These are phyloP conservation scores for Pelargonium fulgidum DNA, from an alignment of 441 rosid species.

Conservation along the genomic window DNA sequence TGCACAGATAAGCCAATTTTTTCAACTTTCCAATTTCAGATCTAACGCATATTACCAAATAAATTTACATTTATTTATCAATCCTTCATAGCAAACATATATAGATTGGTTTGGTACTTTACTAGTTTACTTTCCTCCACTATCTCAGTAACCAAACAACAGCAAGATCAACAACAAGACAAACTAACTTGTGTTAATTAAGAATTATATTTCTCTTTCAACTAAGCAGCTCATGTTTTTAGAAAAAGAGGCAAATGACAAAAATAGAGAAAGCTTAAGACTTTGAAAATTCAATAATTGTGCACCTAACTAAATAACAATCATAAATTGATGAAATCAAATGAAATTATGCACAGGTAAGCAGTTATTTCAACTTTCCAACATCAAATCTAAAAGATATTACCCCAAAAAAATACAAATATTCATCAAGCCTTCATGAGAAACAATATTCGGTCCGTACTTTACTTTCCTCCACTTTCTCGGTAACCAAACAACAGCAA, in stretches of 20 bases:
- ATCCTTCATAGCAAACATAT: no score
- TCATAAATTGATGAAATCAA: neutral
- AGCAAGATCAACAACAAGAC: neutral
- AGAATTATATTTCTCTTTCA: neutral
- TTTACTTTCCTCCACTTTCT: neutral
- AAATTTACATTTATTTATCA: neutral
- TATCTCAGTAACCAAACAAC: conserved; percentile 1
- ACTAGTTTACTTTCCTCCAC: conserved; percentile 1
- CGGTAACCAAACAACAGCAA: neutral
- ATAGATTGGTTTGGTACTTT: no score
- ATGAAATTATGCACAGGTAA: no score
- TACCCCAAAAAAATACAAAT: neutral
- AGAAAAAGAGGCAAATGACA: neutral
- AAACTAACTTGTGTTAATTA: neutral
- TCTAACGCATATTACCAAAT: neutral
- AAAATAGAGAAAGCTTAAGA: neutral
- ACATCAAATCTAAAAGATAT: no score
- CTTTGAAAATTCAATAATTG: neutral
- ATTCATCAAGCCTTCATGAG: neutral
- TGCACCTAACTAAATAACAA: neutral
- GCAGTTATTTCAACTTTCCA: neutral
- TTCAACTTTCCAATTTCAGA: neutral
- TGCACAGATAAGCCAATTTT: neutral
- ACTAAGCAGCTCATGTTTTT: neutral
- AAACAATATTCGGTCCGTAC: neutral